Evolutionary conservation across 352 stramenopile species (phyloP).

Genomic region (Phytophthora rubi): DNA sequence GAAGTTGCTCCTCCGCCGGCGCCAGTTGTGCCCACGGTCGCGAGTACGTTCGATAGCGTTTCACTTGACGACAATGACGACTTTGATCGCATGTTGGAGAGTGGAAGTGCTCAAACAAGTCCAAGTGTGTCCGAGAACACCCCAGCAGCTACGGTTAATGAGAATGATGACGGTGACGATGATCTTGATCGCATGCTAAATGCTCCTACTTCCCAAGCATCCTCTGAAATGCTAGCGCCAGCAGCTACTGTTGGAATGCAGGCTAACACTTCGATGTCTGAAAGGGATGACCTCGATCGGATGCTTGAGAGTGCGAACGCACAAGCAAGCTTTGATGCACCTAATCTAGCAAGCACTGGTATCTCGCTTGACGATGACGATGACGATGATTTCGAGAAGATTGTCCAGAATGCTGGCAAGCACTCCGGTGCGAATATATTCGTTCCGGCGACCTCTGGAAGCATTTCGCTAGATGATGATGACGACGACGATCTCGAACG

Average conservation of each 20-base stretch:
- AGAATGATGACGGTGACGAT: constrained; percentile 5
- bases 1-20: constrained; percentile 20
- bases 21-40: neutral
- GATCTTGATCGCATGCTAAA: constrained; percentile 19
- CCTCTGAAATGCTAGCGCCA: neutral
- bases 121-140: constrained; percentile 2
- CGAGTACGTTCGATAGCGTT: constrained; percentile 24
- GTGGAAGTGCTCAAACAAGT: constrained; percentile 5
- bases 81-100: constrained; percentile 27
- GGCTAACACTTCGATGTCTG: neutral
- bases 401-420: constrained; percentile 18
- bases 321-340: neutral
- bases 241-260: neutral
- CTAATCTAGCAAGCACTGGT: neutral
- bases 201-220: neutral
- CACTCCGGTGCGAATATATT: constrained; percentile 6
- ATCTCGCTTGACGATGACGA: constrained; percentile 26
- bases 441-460: constrained; percentile 3
- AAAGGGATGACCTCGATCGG: constrained; percentile 29
- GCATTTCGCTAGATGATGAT: constrained; percentile 51
- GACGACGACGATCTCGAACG: constrained; percentile 68
- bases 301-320: constrained; percentile 15
- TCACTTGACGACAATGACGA: constrained; percentile 49
- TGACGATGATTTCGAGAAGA: constrained; percentile 32
- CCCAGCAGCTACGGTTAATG: constrained; percentile 1